Base-by-base conservation (phyloP, 306 rosid species). In the Trichosanthes truncata region DNA sequence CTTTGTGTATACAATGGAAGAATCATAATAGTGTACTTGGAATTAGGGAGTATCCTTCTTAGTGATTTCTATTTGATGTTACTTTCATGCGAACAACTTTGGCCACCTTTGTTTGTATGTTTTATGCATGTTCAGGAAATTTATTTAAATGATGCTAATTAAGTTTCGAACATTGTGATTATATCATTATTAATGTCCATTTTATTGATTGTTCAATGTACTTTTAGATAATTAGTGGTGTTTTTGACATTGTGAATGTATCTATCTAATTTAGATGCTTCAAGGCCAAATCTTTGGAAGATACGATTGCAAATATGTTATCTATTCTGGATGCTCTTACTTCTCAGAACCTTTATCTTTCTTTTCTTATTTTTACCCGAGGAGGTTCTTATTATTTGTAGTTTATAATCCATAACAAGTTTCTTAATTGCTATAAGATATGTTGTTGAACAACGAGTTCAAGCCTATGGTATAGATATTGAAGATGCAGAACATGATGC, bases 21-120 rank as follows among this genome's bases (percentile, higher is more conserved):
- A 94, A 94, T 87, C 97, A 94, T 80, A 94, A 94, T 69, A 91
- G 97, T 77, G 97, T 94, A 76, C 93, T 94, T 81, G 98, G 97
- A 81, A 92, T 94, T 68, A 87, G 95, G 85, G n/a, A 94, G 98
- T 88, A 94, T 94, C 97, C 97, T 90, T 7, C 78, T 13, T 8
- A 14, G 65, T 46, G 83, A 72, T 57, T 23, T 65, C 78, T 23
- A 43, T 13, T 67, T 59, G 76, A 17, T 55, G 18, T 52, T 52
- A 9, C 25, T 66, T 26, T 12, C 75, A 74, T 40, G 20, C 38
- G 10, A 4, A 10, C 21, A 57, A 21, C 40, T 35, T 65, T 65
- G 71, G 49, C 29, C 26, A 66, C 74, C 74, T 66, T 36, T 66
- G 13, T 66, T n/a, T n/a, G 49, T 36, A 66, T 33, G 49, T 31